These are phyloP conservation scores for Cichorium intybus DNA, from an alignment of 140 eudicot species.

Conservation along the genomic window DNA sequence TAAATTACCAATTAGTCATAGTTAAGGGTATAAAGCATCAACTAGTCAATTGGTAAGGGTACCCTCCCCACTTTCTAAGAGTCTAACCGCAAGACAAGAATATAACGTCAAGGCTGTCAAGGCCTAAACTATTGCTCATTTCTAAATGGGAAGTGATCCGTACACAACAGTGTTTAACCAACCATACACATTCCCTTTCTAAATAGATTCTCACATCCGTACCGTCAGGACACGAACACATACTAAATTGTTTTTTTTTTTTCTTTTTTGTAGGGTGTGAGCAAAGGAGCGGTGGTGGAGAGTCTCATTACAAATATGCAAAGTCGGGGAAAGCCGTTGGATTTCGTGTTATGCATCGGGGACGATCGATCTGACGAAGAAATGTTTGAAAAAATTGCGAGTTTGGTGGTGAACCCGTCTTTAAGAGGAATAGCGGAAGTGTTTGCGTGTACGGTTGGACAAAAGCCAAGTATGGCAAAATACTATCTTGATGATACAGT, in stretches of 20 bases:
- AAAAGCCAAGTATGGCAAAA: conserved; percentile 37
- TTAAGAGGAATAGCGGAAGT: conserved; percentile 16
- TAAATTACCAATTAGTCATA: too few species aligned
- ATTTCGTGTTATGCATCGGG: conserved; percentile 41
- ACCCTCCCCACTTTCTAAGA: too few species aligned
- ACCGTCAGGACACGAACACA: too few species aligned
- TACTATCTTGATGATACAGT: conserved; percentile 36
- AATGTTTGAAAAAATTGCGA: conserved; percentile 32
- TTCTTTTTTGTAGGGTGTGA: conserved; percentile 22
- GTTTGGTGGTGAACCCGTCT: conserved; percentile 15
- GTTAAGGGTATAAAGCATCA: neutral
- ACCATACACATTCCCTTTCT: neutral
- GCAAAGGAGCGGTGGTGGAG: conserved; percentile 39
- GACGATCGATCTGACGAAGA: conserved; percentile 40
- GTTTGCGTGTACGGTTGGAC: conserved; percentile 36
- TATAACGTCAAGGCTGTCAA: too few species aligned
- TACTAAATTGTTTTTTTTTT: neutral
- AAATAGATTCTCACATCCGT: neutral
- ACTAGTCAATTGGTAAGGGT: neutral
- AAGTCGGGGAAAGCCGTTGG: conserved; percentile 18
- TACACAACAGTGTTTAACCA: conserved; percentile 31
- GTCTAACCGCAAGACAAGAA: too few species aligned
- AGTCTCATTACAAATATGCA: conserved; percentile 22
- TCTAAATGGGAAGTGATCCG: too few species aligned
- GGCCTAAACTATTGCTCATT: too few species aligned